Percentiles rank a stretch among this genome's conserved stretches.
These are phyloP conservation scores for Botrytis sinoallii DNA, from an alignment of 2,329 filamentous ascomycete species.

Conservation along the genomic window DNA sequence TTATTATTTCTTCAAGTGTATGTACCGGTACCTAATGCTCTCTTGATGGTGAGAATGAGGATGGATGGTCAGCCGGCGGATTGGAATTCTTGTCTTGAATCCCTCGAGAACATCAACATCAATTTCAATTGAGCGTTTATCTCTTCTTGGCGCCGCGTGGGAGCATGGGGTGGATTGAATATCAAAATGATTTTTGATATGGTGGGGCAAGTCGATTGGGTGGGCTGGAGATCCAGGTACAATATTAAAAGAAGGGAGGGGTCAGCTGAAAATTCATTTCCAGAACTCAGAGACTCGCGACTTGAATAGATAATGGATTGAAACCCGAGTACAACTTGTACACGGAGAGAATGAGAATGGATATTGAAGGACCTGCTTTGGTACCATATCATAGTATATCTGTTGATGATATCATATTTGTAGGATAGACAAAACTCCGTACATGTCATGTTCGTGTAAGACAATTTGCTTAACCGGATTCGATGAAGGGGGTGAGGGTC, in stretches of 20 bases:
- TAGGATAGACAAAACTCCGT: background rate
- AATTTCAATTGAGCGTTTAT: background rate
- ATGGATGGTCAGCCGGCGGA: background rate
- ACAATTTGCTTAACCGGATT: background rate
- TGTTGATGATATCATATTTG: background rate
- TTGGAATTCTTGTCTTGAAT: background rate
- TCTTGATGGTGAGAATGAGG: background rate
- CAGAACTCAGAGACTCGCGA: background rate
- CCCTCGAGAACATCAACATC: background rate
- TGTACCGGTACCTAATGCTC: background rate
- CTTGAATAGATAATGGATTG: background rate
- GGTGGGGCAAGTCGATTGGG: background rate
- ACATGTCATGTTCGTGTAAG: background rate
- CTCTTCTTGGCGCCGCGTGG: background rate
- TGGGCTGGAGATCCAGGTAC: constrained; percentile 13
- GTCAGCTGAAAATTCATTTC: background rate
- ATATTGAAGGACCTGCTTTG: background rate
- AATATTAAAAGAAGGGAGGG: background rate
- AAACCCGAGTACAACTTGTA: background rate
- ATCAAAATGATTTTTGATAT: background rate
- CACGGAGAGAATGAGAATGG: too few species aligned
- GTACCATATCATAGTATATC: background rate
- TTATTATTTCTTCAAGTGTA: background rate
- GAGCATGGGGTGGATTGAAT: background rate
- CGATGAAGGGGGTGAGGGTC: constrained; percentile 9